Evolutionary conservation across 257 asterid species (phyloP).

Genomic region (Paulownia fortunei): DNA sequence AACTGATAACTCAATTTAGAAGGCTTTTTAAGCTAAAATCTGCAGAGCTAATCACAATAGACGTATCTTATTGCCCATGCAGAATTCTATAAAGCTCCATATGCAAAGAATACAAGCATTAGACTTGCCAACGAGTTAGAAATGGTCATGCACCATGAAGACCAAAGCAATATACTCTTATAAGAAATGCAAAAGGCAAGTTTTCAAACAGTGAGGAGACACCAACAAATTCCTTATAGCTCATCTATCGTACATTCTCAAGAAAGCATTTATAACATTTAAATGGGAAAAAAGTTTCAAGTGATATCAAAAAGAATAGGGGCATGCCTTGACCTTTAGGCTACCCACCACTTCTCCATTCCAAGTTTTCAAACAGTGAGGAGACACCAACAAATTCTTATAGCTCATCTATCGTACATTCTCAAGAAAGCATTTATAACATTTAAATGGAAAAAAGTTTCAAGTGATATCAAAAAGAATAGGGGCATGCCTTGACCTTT

Average conservation of each 20-base stretch:
- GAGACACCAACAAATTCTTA: conserved; percentile 1
- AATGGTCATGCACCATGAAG: neutral
- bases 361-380: neutral
- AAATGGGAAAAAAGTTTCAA: neutral
- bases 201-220: conserved; percentile 2
- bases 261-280: neutral
- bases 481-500: neutral
- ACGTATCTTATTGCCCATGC: neutral
- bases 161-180: neutral
- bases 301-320: neutral
- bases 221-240: neutral
- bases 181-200: neutral
- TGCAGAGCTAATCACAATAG: neutral
- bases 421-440: neutral
- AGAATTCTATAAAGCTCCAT: conserved; percentile 2
- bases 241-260: neutral
- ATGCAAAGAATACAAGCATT: neutral
- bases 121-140: neutral
- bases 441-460: neutral
- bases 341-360: no score
- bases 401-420: neutral
- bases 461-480: neutral
- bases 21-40: neutral
- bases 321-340: neutral
- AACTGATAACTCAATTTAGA: neutral